Conservation (phyloP, 495 filamentous ascomycete genomes). For the Aspergillus saccharolyticus region DNA sequence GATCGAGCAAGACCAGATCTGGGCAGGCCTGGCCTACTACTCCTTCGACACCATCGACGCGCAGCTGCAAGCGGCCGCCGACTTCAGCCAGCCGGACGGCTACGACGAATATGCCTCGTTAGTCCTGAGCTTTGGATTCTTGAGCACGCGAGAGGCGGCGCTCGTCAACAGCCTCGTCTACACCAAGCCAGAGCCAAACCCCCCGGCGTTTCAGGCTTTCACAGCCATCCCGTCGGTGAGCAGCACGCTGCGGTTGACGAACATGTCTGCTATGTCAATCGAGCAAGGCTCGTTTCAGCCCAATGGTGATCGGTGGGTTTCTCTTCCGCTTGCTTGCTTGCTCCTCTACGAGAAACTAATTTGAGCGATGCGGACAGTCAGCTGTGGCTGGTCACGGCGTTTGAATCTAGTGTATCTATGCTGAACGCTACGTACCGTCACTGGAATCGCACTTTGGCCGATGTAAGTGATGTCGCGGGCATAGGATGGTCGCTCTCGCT, state of each 20-base stretch:
- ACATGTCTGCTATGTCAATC: conserved; percentile 31
- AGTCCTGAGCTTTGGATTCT: conserved; percentile 19
- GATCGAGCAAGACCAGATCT: conserved; percentile 29
- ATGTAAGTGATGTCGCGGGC: conserved; percentile 12
- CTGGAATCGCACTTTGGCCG: conserved; percentile 13
- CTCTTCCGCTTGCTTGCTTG: neutral
- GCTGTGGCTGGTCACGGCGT: conserved; percentile 13
- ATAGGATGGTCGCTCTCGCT: conserved; percentile 21
- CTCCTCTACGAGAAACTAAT: neutral
- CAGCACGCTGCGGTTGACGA: conserved; percentile 29
- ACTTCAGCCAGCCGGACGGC: conserved; percentile 9
- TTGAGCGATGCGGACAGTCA: neutral
- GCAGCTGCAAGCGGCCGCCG: conserved; percentile 11
- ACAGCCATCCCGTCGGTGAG: conserved; percentile 20
- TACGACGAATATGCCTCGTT: conserved; percentile 28
- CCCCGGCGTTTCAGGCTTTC: conserved; percentile 26
- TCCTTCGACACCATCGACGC: conserved; percentile 11
- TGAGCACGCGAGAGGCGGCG: neutral
- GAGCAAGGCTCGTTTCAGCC: conserved; percentile 15
- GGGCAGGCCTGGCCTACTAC: conserved; percentile 30
- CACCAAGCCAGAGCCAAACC: conserved; percentile 23
- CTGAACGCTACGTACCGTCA: conserved; percentile 14
- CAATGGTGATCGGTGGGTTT: conserved; percentile 12
- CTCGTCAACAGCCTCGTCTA: conserved; percentile 22
- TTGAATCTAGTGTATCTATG: conserved; percentile 7